Base-by-base conservation (phyloP, 768 basidiomycete species). In the Agaricus blazei region DNA sequence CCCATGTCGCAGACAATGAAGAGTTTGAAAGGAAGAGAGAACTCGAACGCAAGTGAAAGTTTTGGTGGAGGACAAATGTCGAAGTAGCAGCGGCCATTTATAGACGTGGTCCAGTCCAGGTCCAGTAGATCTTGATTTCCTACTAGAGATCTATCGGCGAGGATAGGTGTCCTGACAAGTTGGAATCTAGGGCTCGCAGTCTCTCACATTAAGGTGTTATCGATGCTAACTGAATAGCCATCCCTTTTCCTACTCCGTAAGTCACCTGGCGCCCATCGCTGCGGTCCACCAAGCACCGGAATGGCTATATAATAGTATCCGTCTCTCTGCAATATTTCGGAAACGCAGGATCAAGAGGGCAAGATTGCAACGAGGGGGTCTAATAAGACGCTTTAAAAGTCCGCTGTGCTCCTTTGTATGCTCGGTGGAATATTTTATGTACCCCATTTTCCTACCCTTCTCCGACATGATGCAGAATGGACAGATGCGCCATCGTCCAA, bases 51-150 rank as follows among this genome's bases (percentile, higher is more conserved):
- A 48, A 41, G 38, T 37, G 46, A 41, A 26, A 51, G 54, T 24
- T 48, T 43, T 40, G 51, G 48, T 52, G 52, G 28, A 60, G 58
- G 66, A 67, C 64, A 75, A 73, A 70, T 71, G 67, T 68, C 66
- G 65, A 67, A 66, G 66, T 62, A 63, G 61, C 58, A 47, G 54
- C 58, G 36, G 56, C 65, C 67, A 70, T 72, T 77, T 78, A 80
- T 80, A 79, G 65, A 64, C 63, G 62, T 67, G 68, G 78, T 80
- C 78, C 76, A 78, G 74, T 83, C 63, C 62, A 67, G 68, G 78
- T 80, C 78, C 76, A 78, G 74, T 83, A 82, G 85, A 87, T 85
- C 85, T 83, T 81, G 85, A 87, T 87, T 19, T 19, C 19, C 19
- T 19, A 19, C 82, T 79, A 82, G 60, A 65, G 68, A 71, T 72